Evolutionary conservation across 352 stramenopile species (phyloP), one percentile per base, ranked within the genome.

Genomic region (Globisporangium splendens): DNA sequence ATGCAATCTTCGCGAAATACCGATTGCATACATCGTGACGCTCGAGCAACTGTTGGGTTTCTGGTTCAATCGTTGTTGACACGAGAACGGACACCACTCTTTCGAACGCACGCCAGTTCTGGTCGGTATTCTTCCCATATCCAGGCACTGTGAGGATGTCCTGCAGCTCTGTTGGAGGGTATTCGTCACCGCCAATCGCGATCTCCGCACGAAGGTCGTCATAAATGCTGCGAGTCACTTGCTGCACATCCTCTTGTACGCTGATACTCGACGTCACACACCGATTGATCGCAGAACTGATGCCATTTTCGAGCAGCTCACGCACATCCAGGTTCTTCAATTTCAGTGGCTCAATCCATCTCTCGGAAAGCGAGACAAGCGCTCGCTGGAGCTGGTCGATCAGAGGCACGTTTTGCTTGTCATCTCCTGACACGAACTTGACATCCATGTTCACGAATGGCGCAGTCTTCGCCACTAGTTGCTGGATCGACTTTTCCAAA

Each of bases 1-100:
- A 48, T 11, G 66, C 65, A n/a, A 88, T 64, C 24, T 73, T 75
- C 13, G 66, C 68, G 50, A 89, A 89, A 56, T 75, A 83, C 18
- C 73, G 57, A 22, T 85, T 74, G 53, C 82, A 91, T 14, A 80
- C 63, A 22, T 76, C 66, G 8, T 68, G 56, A 1, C 60, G 58
- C 0, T 59, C 48, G n/a, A 88, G 46, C 5, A 38, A 12, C 41
- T 47, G 8, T 0, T 62, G 64, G 0, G 31, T 35, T 14, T 66
- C 63, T 10, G 58, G 44, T 17, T 31, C 54, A 18, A 83, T 65
- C 17, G 28, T 57, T 17, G 61, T 66, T 3, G 66, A 62, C 60
- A 70, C 68, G 44, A 86, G 61, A 2, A 63, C 54, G 13, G 49
- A 64, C 8, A 86, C 50, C 22, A 77, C 59, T 33, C n/a, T 63